These are phyloP conservation scores for Coemansia sp. DNA, from an alignment of 192 early-diverging fungal genomes.

Conservation along the genomic window DNA sequence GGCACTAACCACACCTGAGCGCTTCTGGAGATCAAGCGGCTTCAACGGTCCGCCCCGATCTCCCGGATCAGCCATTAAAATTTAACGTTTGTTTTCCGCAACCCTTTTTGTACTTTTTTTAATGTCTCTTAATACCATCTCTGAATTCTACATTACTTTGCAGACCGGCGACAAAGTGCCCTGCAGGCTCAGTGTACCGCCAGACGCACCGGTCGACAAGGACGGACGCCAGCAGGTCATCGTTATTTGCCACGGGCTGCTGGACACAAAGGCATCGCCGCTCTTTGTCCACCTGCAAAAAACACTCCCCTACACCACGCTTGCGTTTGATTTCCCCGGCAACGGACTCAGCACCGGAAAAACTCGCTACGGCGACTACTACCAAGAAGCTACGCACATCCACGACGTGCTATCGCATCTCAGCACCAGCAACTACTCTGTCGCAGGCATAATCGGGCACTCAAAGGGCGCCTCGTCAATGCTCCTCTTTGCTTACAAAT, in stretches of 20 bases:
- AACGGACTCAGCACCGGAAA: constrained; percentile 55
- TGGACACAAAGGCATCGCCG: constrained; percentile 46
- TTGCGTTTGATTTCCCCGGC: constrained; percentile 58
- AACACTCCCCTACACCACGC: constrained; percentile 23
- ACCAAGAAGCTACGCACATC: constrained; percentile 52
- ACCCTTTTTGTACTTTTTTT: too few relatives aligned
- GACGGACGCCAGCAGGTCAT: constrained; percentile 12
- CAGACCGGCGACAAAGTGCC: not conserved
- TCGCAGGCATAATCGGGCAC: constrained; percentile 47
- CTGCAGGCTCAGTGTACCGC: not conserved
- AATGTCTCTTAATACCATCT: too few relatives aligned
- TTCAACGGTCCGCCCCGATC: constrained; percentile 16
- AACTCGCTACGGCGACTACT: constrained; percentile 58
- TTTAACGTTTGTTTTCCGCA: not conserved
- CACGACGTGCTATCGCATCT: constrained; percentile 35
- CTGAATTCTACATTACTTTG: too few relatives aligned
- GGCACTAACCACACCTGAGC: constrained; percentile 14
- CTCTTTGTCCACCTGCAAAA: constrained; percentile 25
- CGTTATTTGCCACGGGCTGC: constrained; percentile 56
- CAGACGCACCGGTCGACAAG: not conserved
- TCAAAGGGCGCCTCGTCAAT: constrained; percentile 56
- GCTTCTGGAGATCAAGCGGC: constrained; percentile 17
- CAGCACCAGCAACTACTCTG: not conserved
- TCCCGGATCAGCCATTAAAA: not conserved
- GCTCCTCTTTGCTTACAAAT: constrained; percentile 52